Evolutionary conservation across 805 yeast species (phyloP).

Genomic region (Alloascoidea africana): DNA sequence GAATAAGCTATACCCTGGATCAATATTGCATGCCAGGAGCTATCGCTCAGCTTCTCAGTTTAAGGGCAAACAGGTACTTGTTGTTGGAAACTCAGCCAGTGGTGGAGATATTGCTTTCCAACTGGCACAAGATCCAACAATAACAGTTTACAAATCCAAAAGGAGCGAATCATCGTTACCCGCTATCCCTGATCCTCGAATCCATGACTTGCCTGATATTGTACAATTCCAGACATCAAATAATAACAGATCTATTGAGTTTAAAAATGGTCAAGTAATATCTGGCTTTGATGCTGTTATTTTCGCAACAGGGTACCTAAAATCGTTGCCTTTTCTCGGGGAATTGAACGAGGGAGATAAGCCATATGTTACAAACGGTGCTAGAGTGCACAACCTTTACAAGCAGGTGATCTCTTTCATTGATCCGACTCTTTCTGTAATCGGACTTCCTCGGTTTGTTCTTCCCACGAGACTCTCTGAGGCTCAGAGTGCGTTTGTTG

Average conservation of each 20-base stretch:
- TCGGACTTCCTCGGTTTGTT: slow-evolving; percentile 46
- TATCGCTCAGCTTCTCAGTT: slow-evolving; percentile 33
- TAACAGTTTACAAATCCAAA: slow-evolving; percentile 30
- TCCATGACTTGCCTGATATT: slow-evolving; percentile 28
- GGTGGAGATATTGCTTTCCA: slow-evolving; percentile 65
- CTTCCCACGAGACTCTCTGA: slow-evolving; percentile 48
- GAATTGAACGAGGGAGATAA: slow-evolving; percentile 9
- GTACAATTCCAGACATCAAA: slow-evolving; percentile 21
- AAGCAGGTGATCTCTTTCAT: slow-evolving; percentile 39
- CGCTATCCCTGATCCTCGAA: slow-evolving; percentile 15
- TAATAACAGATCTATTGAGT: slow-evolving; percentile 13
- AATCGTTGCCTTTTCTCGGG: slow-evolving; percentile 47
- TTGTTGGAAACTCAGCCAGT: slow-evolving; percentile 68
- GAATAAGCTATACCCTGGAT: slow-evolving; percentile 26
- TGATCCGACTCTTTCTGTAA: slow-evolving; percentile 51
- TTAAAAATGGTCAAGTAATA: slow-evolving; percentile 32
- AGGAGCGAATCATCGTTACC: slow-evolving; percentile 23
- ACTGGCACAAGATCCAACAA: slow-evolving; percentile 26
- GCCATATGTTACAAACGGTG: slow-evolving; percentile 30
- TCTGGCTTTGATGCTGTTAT: slow-evolving; percentile 38
- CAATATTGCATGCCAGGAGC: slow-evolving; percentile 40
- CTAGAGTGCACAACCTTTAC: slow-evolving; percentile 35
- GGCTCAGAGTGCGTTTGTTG: slow-evolving; percentile 46
- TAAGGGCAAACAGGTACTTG: slow-evolving; percentile 29
- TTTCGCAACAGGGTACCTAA: slow-evolving; percentile 65